These are phyloP conservation scores for Geosmithia morbida DNA, from an alignment of 2,329 filamentous ascomycete species.

Conservation along the genomic window DNA sequence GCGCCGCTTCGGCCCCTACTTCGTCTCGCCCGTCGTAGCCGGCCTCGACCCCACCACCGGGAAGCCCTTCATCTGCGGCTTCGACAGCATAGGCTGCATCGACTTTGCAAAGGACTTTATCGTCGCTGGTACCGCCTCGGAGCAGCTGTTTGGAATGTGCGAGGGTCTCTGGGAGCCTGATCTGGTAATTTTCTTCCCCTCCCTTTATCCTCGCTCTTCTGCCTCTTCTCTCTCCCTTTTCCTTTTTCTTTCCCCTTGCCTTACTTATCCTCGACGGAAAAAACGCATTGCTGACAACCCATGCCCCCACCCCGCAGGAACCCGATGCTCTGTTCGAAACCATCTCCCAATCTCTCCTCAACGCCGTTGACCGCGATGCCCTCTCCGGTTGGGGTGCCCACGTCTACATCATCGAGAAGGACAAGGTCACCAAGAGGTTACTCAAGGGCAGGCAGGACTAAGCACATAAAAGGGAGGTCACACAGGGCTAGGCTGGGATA, in stretches of 20 bases:
- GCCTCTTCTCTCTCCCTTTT: not conserved
- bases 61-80: constrained; percentile 95
- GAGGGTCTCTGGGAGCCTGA: constrained; percentile 97
- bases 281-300: not conserved
- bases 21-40: constrained; percentile 86
- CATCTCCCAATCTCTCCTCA: constrained; percentile 88
- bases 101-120: constrained; percentile 99
- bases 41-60: constrained; percentile 89
- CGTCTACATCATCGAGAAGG: constrained; percentile 99
- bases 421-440: constrained; percentile 98
- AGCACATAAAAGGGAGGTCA: constrained; percentile 1
- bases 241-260: not conserved
- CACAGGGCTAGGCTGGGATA: not conserved
- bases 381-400: constrained; percentile 96
- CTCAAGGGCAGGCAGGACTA: constrained; percentile 96
- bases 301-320: constrained; percentile 38
- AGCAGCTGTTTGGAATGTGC: constrained; percentile 97
- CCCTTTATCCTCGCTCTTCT: not conserved
- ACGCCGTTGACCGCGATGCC: constrained; percentile 91
- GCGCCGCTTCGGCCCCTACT: constrained; percentile 90
- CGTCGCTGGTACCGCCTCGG: constrained; percentile 86
- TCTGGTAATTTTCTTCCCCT: constrained; percentile 41
- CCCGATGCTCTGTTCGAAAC: constrained; percentile 97
- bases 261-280: not conserved
- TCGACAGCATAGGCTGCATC: constrained; percentile 98